Conservation (phyloP, 164 flowering plant species). For the Saururus chinensis region DNA sequence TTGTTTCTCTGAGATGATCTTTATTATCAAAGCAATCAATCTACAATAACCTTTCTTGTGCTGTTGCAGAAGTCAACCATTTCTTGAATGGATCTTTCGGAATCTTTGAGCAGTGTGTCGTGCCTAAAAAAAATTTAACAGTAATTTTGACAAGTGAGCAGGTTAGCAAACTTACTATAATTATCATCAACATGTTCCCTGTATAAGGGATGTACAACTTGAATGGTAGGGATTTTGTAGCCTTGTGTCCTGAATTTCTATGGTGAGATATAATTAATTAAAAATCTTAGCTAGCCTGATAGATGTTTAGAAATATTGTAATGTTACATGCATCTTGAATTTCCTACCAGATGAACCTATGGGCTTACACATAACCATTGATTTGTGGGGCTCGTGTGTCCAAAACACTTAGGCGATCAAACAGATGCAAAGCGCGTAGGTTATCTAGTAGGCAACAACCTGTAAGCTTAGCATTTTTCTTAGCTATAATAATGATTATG, state of each 20-base stretch:
- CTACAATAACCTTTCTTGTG: slow-evolving; percentile 3
- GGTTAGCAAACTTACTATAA: slow-evolving; percentile 26
- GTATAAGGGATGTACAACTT: background rate
- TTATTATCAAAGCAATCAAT: slow-evolving; percentile 1
- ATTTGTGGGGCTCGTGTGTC: too few relatives aligned
- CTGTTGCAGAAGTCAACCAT: slow-evolving; percentile 34
- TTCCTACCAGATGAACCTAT: too few relatives aligned
- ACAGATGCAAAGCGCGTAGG: too few relatives aligned
- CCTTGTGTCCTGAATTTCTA: background rate
- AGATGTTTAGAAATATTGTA: too few relatives aligned
- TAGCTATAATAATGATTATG: too few relatives aligned
- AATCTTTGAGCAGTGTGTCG: slow-evolving; percentile 56
- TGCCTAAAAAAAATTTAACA: slow-evolving; percentile 46
- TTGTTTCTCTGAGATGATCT: background rate
- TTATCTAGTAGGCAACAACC: too few relatives aligned
- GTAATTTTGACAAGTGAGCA: slow-evolving; percentile 71
- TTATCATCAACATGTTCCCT: background rate
- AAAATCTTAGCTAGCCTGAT: too few relatives aligned
- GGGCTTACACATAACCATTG: too few relatives aligned
- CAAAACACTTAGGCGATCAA: too few relatives aligned
- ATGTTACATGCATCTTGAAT: too few relatives aligned
- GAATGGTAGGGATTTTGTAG: background rate
- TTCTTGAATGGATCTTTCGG: slow-evolving; percentile 39
- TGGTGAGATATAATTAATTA: too few relatives aligned
- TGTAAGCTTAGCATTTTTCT: too few relatives aligned